These are phyloP conservation scores for Corchorus capsularis DNA, from an alignment of 345 rosid species.

Conservation along the genomic window DNA sequence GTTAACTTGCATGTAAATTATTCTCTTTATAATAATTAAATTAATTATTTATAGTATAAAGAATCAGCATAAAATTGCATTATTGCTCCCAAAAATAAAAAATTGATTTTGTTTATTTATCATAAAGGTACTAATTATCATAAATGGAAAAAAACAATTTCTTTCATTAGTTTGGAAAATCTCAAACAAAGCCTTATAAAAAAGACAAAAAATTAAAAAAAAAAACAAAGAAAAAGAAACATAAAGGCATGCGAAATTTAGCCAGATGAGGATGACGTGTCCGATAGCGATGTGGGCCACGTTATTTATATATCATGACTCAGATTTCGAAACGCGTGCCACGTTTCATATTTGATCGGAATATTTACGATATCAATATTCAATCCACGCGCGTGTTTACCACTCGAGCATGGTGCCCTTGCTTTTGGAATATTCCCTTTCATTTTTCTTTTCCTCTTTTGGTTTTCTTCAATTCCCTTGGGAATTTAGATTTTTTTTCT, in stretches of 20 bases:
- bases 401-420: not conserved
- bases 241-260: not conserved
- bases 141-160: no score
- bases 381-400: constrained; percentile 2
- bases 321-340: constrained; percentile 16
- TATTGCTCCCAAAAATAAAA: no score
- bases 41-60: no score
- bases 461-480: no score
- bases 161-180: not conserved
- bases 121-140: no score
- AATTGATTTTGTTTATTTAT: no score
- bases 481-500: no score
- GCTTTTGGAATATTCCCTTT: not conserved
- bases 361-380: not conserved
- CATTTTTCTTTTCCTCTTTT: no score
- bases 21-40: no score
- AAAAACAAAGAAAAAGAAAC: not conserved
- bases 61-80: no score
- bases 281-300: constrained; percentile 8
- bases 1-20: no score
- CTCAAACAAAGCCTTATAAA: constrained; percentile 18
- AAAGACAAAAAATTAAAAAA: not conserved
- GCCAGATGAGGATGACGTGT: constrained; percentile 28
- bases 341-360: not conserved
- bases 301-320: not conserved